Percentiles rank a stretch among this genome's conserved stretches.
Evolutionary conservation across 768 basidiomycete species (phyloP).

Genomic region (Russula foetens): DNA sequence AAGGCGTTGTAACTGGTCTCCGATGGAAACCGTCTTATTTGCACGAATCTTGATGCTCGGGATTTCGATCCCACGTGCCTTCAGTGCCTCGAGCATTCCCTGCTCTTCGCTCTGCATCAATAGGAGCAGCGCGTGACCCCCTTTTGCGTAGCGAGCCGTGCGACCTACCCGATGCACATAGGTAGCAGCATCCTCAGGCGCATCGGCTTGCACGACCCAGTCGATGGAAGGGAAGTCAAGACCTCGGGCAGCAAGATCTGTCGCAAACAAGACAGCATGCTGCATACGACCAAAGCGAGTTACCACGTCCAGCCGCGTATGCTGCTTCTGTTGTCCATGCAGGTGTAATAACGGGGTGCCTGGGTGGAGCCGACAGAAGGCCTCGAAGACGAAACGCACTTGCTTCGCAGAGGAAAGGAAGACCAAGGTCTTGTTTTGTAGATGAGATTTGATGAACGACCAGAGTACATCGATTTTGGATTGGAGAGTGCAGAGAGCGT

Average conservation of each 20-base stretch:
- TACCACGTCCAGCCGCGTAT: constrained; percentile 78
- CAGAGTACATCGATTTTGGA: constrained; percentile 86
- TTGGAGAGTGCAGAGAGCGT: constrained; percentile 75
- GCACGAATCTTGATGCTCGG: constrained; percentile 81
- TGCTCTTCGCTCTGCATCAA: constrained; percentile 88
- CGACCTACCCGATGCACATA: constrained; percentile 96
- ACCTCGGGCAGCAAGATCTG: constrained; percentile 93
- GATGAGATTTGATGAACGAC: constrained; percentile 91
- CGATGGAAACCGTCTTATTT: constrained; percentile 78
- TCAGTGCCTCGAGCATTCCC: constrained; percentile 70
- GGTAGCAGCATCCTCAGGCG: constrained; percentile 94
- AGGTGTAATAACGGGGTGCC: constrained; percentile 89
- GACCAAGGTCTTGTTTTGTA: constrained; percentile 85
- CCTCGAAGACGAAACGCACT: constrained; percentile 93
- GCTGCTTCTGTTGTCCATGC: constrained; percentile 95
- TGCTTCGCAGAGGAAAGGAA: constrained; percentile 96
- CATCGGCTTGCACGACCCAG: constrained; percentile 95
- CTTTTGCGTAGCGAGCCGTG: constrained; percentile 88
- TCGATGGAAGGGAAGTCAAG: constrained; percentile 94
- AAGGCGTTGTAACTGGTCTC: constrained; percentile 84
- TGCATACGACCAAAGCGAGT: constrained; percentile 73
- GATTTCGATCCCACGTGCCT: constrained; percentile 61
- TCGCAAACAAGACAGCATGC: constrained; percentile 86
- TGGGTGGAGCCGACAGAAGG: constrained; percentile 92
- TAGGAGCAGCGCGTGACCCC: constrained; percentile 78